A percentile compares a stretch with the other conserved stretches of the same genome.
Conservation (phyloP, 2,329 filamentous ascomycete species). For the Thielaviopsis cerberus region DNA sequence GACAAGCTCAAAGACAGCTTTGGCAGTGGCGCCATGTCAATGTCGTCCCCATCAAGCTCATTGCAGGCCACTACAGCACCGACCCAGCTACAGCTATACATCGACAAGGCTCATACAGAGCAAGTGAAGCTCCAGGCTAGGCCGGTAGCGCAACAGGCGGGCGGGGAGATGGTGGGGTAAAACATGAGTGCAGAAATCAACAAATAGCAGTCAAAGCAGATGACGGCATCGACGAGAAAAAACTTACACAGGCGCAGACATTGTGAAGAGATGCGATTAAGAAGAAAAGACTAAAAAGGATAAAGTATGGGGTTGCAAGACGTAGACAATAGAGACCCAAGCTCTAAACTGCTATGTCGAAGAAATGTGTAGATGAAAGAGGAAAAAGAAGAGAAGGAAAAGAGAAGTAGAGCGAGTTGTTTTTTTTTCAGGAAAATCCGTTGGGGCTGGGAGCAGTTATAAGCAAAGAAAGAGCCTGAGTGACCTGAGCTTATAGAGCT, state of each 20-base stretch:
- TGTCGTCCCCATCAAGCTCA: slow-evolving; percentile 19
- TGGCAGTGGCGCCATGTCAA: neutral
- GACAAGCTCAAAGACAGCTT: slow-evolving; percentile 27
- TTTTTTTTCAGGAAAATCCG: slow-evolving; percentile 1
- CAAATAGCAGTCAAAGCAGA: neutral
- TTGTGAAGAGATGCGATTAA: slow-evolving; percentile 23
- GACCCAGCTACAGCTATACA: neutral
- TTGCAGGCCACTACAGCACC: neutral
- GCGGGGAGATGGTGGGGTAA: slow-evolving; percentile 20
- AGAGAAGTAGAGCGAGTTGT: slow-evolving; percentile 3
- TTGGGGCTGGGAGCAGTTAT: slow-evolving; percentile 8
- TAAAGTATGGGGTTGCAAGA: neutral
- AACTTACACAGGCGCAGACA: slow-evolving; percentile 53
- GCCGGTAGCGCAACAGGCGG: slow-evolving; percentile 16
- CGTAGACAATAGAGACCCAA: slow-evolving; percentile 1
- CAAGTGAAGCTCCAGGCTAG: neutral
- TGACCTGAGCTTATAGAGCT: neutral
- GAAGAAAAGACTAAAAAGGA: slow-evolving; percentile 1
- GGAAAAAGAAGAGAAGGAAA: neutral
- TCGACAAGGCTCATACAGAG: neutral
- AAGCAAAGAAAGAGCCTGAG: slow-evolving; percentile 3
- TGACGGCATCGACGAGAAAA: neutral
- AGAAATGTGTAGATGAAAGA: neutral
- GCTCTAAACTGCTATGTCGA: slow-evolving; percentile 10
- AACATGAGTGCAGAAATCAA: neutral